A percentile compares a stretch with the other conserved stretches of the same genome.
These are phyloP conservation scores for Lagerstroemia speciosa DNA, from an alignment of 345 rosid species.

Conservation along the genomic window DNA sequence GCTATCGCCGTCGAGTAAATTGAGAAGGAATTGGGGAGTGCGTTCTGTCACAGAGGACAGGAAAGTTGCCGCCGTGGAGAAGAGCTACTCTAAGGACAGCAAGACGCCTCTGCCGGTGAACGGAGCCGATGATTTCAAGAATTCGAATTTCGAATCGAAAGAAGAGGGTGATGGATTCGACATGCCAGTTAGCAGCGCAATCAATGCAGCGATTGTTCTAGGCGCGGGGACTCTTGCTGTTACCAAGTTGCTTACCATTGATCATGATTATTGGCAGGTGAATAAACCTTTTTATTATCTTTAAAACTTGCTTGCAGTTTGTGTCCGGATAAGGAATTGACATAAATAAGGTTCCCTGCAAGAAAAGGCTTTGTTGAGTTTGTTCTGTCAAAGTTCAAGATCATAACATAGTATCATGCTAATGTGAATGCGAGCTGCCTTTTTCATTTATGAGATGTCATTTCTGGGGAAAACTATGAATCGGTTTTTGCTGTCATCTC, in stretches of 20 bases:
- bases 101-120: constrained; percentile 8
- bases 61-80: constrained; percentile 29
- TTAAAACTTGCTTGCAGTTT: not conserved
- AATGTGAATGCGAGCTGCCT: not conserved
- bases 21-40: constrained; percentile 27
- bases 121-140: constrained; percentile 23
- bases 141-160: constrained; percentile 9
- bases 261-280: constrained; percentile 97
- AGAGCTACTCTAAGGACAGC: constrained; percentile 13
- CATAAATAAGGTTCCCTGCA: not conserved
- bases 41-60: constrained; percentile 48
- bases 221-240: constrained; percentile 73
- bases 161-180: constrained; percentile 19
- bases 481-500: not conserved
- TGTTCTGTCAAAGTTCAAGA: not conserved
- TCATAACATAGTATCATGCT: not conserved
- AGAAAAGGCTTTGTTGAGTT: not conserved
- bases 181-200: constrained; percentile 39
- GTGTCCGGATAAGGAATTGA: not conserved
- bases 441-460: not conserved
- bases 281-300: constrained; percentile 18
- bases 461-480: not conserved
- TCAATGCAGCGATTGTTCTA: constrained; percentile 74
- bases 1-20: constrained; percentile 7
- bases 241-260: constrained; percentile 62